phyloP scores from a whole-genome alignment of 768 basidiomycete genomes.

The Podaxis mareebaensis region DNA sequence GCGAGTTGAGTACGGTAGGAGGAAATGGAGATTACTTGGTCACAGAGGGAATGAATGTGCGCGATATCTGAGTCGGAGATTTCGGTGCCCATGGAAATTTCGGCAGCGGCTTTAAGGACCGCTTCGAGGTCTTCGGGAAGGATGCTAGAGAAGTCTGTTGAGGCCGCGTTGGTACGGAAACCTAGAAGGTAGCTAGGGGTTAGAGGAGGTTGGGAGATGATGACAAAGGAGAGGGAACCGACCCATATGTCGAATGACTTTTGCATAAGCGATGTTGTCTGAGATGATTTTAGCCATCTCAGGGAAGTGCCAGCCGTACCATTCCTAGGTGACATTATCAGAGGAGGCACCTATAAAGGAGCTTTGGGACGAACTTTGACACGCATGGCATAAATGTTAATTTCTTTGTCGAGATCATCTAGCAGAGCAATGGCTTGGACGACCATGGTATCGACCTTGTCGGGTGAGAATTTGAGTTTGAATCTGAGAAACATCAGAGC shows the following conservation, averaged over 20 bases:
- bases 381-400: conserved; percentile 99
- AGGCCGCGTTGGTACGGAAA: conserved; percentile 90
- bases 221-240: conserved; percentile 23
- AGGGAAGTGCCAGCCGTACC: conserved; percentile 99
- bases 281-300: conserved; percentile 98
- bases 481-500: conserved; percentile 53
- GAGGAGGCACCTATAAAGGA: not conserved
- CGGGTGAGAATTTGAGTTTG: conserved; percentile 99
- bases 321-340: conserved; percentile 64
- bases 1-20: conserved; percentile 93
- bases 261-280: conserved; percentile 97
- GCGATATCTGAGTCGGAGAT: conserved; percentile 95
- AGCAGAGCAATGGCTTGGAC: conserved; percentile 97
- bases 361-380: conserved; percentile 72
- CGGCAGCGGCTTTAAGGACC: conserved; percentile 91
- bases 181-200: conserved; percentile 41
- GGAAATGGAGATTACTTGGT: conserved; percentile 97
- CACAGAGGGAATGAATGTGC: conserved; percentile 97
- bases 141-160: conserved; percentile 84
- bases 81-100: conserved; percentile 99
- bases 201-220: not conserved
- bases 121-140: conserved; percentile 98
- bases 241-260: conserved; percentile 92
- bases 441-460: conserved; percentile 99
- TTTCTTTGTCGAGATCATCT: conserved; percentile 99